phyloP scores from a whole-genome alignment of 805 yeast genomes.

The Zygosaccharomyces kombuchaensis region DNA sequence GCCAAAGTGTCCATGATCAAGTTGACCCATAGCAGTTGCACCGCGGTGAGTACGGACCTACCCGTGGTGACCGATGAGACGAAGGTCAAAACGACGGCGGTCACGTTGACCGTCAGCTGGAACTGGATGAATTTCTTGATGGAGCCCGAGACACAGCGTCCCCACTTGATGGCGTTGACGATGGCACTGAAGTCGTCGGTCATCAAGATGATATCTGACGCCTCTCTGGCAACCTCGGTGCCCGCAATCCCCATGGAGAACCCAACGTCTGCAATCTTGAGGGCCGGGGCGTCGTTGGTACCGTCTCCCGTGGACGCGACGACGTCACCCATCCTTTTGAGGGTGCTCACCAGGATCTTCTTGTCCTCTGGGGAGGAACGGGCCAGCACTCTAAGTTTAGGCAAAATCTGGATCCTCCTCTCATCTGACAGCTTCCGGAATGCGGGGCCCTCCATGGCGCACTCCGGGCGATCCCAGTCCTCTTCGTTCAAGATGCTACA shows the following conservation, averaged over 20 bases:
- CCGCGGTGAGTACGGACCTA: constrained; percentile 89
- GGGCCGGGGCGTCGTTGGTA: constrained; percentile 97
- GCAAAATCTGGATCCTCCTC: constrained; percentile 60
- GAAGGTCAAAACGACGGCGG: constrained; percentile 93
- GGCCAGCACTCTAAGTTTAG: constrained; percentile 77
- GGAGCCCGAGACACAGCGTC: constrained; percentile 91
- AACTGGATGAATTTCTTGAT: constrained; percentile 95
- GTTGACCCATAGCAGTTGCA: constrained; percentile 95
- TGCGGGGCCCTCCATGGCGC: constrained; percentile 89
- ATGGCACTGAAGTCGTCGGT: constrained; percentile 92
- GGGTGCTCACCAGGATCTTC: constrained; percentile 73
- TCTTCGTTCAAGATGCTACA: constrained; percentile 66
- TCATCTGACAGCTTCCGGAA: constrained; percentile 63
- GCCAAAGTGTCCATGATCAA: constrained; percentile 98
- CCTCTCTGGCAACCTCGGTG: constrained; percentile 98
- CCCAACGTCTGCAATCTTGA: constrained; percentile 95
- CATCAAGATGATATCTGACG: constrained; percentile 87
- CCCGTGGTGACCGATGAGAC: constrained; percentile 90
- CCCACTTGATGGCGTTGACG: constrained; percentile 98
- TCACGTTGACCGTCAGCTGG: constrained; percentile 91
- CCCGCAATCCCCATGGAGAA: constrained; percentile 99
- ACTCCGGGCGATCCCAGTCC: constrained; percentile 47
- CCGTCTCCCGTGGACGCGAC: constrained; percentile 99
- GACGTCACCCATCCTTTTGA: constrained; percentile 78
- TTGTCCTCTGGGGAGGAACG: constrained; percentile 97